These are phyloP conservation scores for Nothophytophthora sp. DNA, from an alignment of 352 stramenopile genomes.

Conservation along the genomic window DNA sequence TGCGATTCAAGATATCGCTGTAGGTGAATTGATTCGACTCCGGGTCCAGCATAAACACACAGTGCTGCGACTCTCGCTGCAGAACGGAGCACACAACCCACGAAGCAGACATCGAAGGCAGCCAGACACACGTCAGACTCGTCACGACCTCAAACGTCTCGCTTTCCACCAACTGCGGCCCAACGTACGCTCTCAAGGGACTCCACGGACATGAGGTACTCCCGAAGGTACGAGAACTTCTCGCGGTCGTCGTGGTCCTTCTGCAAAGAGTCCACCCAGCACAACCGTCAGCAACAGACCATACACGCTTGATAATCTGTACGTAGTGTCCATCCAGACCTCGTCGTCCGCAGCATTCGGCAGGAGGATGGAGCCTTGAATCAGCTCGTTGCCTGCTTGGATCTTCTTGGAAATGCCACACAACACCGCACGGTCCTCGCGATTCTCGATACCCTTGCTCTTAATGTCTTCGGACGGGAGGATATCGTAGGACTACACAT, in stretches of 20 bases:
- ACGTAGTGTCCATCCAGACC: conserved; percentile 12
- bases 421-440: conserved; percentile 70
- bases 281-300: conserved; percentile 8
- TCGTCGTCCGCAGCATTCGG: conserved; percentile 63
- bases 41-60: conserved; percentile 78
- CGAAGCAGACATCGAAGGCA: conserved; percentile 5
- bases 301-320: neutral
- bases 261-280: conserved; percentile 5
- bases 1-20: conserved; percentile 69
- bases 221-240: conserved; percentile 84
- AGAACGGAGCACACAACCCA: conserved; percentile 3
- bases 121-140: neutral
- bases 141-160: too few relatives aligned
- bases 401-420: conserved; percentile 76
- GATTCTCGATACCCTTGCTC: conserved; percentile 66
- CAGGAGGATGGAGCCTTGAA: conserved; percentile 79
- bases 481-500: conserved; percentile 79
- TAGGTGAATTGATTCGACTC: conserved; percentile 82
- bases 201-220: conserved; percentile 79
- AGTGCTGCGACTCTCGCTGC: conserved; percentile 65
- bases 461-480: conserved; percentile 81
- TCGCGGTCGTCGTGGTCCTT: conserved; percentile 63
- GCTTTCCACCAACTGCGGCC: neutral
- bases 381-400: conserved; percentile 49
- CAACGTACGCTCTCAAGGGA: conserved; percentile 66